Conservation (phyloP, 805 yeast genomes). For the Torulaspora gathmanii region DNA sequence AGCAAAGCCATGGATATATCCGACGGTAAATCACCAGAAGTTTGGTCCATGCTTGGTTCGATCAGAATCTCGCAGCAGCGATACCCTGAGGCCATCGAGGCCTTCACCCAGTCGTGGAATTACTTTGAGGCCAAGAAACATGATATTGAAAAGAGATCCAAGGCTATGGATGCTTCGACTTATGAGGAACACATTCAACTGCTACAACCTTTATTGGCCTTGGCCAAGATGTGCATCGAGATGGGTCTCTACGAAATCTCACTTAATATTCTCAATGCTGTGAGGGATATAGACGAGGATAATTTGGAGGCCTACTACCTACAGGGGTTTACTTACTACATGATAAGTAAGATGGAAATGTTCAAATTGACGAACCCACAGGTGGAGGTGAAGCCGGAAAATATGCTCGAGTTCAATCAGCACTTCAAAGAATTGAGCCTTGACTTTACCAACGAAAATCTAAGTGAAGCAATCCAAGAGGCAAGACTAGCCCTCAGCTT, state of each 20-base stretch:
- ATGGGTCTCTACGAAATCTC: conserved; percentile 66
- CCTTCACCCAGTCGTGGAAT: conserved; percentile 67
- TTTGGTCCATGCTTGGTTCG: conserved; percentile 77
- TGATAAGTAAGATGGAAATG: conserved; percentile 39
- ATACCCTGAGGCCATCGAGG: conserved; percentile 64
- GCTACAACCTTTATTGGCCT: conserved; percentile 66
- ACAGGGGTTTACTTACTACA: conserved; percentile 70
- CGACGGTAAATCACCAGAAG: conserved; percentile 59
- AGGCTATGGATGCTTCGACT: conserved; percentile 22
- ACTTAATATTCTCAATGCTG: conserved; percentile 54
- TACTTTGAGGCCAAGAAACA: conserved; percentile 53
- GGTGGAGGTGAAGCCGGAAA: conserved; percentile 24
- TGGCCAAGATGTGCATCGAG: conserved; percentile 74
- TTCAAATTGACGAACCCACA: conserved; percentile 24
- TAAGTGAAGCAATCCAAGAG: conserved; percentile 29
- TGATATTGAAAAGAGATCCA: conserved; percentile 43
- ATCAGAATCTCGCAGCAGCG: conserved; percentile 84
- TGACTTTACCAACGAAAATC: conserved; percentile 37
- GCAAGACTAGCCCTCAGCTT: conserved; percentile 39
- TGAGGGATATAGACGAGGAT: conserved; percentile 79
- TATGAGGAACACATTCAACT: conserved; percentile 54
- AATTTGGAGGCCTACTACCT: conserved; percentile 77
- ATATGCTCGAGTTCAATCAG: conserved; percentile 33
- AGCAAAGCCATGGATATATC: conserved; percentile 59
- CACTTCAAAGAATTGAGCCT: conserved; percentile 37